phyloP scores from a whole-genome alignment of 257 asterid genomes.

The Nicotiana paniculata region DNA sequence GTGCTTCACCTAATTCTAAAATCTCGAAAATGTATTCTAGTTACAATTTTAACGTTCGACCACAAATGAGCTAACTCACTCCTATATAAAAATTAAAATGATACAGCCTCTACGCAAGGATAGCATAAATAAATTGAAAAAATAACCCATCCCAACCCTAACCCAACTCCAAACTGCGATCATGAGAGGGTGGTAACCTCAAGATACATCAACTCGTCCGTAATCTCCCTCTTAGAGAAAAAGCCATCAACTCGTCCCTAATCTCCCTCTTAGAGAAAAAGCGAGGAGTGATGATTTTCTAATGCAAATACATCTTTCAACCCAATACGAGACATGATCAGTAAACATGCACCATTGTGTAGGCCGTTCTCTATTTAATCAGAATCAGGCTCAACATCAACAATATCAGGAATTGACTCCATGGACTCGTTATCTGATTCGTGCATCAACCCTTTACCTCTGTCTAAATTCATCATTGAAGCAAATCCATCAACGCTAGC shows the following conservation, averaged over 20 bases:
- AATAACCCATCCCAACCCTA: neutral
- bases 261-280: neutral
- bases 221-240: neutral
- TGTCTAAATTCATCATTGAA: slow-evolving; percentile 16
- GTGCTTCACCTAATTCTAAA: neutral
- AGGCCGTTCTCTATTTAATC: neutral
- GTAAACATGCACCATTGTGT: neutral
- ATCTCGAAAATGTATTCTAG: neutral
- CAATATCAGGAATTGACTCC: slow-evolving; percentile 60
- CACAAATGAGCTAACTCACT: neutral
- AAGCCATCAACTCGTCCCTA: neutral
- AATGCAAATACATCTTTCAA: neutral
- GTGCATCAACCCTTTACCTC: slow-evolving; percentile 20
- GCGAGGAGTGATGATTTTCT: neutral
- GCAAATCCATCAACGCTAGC: slow-evolving; percentile 9
- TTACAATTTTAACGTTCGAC: neutral
- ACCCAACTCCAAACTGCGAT: neutral
- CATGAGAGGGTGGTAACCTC: neutral
- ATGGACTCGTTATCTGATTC: slow-evolving; percentile 28
- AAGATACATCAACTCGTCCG: neutral
- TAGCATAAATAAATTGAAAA: neutral
- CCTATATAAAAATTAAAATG: neutral
- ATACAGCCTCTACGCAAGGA: neutral
- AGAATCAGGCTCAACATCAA: slow-evolving; percentile 80
- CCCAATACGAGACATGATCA: neutral